Evolutionary conservation across 2,329 filamentous ascomycete species (phyloP), one percentile per base, ranked within the genome.

Genomic region (Neonectria magnoliae): DNA sequence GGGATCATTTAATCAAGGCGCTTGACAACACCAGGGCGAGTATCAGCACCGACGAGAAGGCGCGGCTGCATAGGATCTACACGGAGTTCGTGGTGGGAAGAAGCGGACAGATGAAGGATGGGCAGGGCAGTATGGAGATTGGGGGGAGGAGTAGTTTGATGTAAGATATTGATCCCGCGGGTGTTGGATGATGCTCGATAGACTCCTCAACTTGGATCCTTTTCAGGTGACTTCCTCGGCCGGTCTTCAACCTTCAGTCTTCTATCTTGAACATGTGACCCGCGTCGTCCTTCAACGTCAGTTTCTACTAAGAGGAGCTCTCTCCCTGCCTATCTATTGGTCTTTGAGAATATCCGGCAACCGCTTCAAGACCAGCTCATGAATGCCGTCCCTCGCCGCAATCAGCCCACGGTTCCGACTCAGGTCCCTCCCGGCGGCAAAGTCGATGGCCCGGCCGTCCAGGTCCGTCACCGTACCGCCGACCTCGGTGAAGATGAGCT

Each of bases 51-150:
- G 87, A 93, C 64, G 96, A 99, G 81, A 87, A 90, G 73, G 84
- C 82, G 66, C 84, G 95, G 64, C 79, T 99, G 69, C 85, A 88
- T 73, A 88, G 87, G 44, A 98, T 99, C 66, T 99, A 99, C 77
- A 84, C 86, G 16, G 96, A 99, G 81, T 99, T 99, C 83, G 90
- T 98, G 0, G 92, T 93, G 4, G 94, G 94, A 0, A 86, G 96
- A 71, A 97, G 94, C 78, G 96, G 96, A 8, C 94, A 98, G 82
- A 94, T 99, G 93, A 93, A 90, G 65, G 95, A 92, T 79, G 96
- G 96, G 2, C 93, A 98, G 80, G 94, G 92, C 0, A 92, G 91
- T 61, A 97, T 90, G 78, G 96, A 98, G 80, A 89, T 99, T 80
- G 96, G 96, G 8, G 96, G 94, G 14, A 85, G 96, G 76, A 95